phyloP scores from a whole-genome alignment of 2,329 filamentous ascomycete species.

The Xylaria sp. region DNA sequence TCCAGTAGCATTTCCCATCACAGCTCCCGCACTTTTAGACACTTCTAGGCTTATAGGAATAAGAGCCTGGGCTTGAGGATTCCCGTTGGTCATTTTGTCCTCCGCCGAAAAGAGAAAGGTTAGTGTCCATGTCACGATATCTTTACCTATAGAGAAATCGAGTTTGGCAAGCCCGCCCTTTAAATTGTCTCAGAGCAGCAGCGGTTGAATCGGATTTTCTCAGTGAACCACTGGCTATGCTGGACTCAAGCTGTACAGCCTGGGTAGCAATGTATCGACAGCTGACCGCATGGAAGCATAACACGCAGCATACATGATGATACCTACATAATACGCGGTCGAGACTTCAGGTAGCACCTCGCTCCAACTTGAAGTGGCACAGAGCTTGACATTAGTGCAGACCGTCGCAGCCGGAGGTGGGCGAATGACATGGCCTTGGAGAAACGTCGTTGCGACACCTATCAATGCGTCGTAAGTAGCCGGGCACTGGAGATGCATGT shows the following conservation, averaged over 20 bases:
- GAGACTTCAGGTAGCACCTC: conserved; percentile 24
- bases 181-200: conserved; percentile 5
- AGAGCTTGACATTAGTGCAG: conserved; percentile 23
- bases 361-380: conserved; percentile 19
- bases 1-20: neutral
- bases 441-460: conserved; percentile 14
- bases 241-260: conserved; percentile 4
- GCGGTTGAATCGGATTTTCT: neutral
- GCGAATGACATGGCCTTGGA: conserved; percentile 23
- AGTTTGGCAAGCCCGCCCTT: neutral
- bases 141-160: neutral
- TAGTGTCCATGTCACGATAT: neutral
- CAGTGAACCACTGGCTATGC: conserved; percentile 3
- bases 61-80: conserved; percentile 13
- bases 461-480: conserved; percentile 22
- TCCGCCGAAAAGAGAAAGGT: neutral
- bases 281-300: conserved; percentile 17
- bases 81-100: conserved; percentile 21
- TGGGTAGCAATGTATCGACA: conserved; percentile 19
- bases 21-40: neutral
- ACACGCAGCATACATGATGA: neutral
- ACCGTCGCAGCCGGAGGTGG: conserved; percentile 19
- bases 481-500: conserved; percentile 24
- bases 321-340: conserved; percentile 11
- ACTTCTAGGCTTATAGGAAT: conserved; percentile 3